Base-by-base conservation (phyloP, 2,329 filamentous ascomycete species). In the Colletotrichum neosansevieriae region DNA sequence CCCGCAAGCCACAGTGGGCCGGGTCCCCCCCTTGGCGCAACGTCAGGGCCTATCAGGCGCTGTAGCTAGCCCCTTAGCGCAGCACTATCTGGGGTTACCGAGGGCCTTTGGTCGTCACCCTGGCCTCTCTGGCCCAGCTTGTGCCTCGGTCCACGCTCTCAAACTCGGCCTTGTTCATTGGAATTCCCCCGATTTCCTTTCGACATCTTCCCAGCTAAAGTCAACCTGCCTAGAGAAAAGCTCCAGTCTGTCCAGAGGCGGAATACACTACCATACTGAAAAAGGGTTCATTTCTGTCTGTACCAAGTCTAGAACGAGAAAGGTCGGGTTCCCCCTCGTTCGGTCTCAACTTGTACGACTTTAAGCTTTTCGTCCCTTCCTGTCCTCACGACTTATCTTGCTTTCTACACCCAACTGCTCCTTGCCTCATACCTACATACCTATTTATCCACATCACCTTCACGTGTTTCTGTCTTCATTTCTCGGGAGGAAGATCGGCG, bases 91-190 rank as follows among this genome's bases (percentile, higher is more conserved):
- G 63, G 67, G 67, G 67, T 70, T 63, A 19, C 67, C 67, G 67
- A 70, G 67, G 67, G 50, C 64, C 34, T 66, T 60, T 59, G 62
- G 54, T 58, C 42, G 54, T 58, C 42, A 50, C 61, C 65, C 49
- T 69, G 54, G 54, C 32, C 53, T 34, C 21, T 56, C 21, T 65
- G 42, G 24, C 9, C 34, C 34, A 47, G 29, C 63, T 54, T 67
- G 67, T 63, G 64, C 67, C 67, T 70, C 67, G 67, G 67, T 59
- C 64, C 64, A 68, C 19, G 38, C 54, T 66, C 66, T 57, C 40
- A 47, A 65, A 59, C 65, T 49, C 49, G 61, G 54, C 61, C 34
- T 66, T 54, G 51, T 51, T 51, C 65, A 65, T 58, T 65, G 61
- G 53, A 65, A 54, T 24, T 42, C 34, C 50, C 47, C 63, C 54